Conservation (phyloP, 2,329 filamentous ascomycete genomes). For the Pseudocercospora fuligena region DNA sequence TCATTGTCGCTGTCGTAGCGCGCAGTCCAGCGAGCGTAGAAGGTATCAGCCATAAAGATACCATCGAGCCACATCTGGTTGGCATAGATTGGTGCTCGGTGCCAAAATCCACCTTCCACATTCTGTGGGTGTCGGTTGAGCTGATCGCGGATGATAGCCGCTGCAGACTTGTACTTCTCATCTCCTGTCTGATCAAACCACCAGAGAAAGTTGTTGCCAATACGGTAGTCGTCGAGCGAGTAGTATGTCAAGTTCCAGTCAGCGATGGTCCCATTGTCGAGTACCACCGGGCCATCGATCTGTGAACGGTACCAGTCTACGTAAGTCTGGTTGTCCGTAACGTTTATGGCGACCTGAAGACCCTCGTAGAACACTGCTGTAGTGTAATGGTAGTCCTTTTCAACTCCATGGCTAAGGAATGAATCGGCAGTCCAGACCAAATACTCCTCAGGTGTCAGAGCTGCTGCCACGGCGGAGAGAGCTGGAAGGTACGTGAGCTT, state of each 20-base stretch:
- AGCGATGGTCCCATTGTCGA: constrained; percentile 53
- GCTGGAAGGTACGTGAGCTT: constrained; percentile 4
- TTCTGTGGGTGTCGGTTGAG: constrained; percentile 39
- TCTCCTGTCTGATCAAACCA: constrained; percentile 32
- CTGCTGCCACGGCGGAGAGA: constrained; percentile 12
- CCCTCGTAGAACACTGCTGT: constrained; percentile 28
- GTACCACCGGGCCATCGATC: constrained; percentile 50
- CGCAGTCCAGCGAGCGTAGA: constrained; percentile 42
- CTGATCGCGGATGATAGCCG: constrained; percentile 30
- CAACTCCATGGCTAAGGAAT: constrained; percentile 21
- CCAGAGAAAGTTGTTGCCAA: constrained; percentile 37
- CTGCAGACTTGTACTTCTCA: constrained; percentile 31
- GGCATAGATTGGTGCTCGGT: constrained; percentile 48
- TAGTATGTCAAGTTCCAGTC: constrained; percentile 55
- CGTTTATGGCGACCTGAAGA: constrained; percentile 25
- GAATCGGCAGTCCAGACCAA: constrained; percentile 26
- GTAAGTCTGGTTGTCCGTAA: constrained; percentile 24
- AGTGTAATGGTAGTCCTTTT: constrained; percentile 26
- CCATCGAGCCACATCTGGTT: constrained; percentile 60
- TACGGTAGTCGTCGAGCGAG: constrained; percentile 45
- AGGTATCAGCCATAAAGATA: constrained; percentile 56
- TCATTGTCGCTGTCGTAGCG: constrained; percentile 27
- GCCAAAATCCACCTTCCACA: constrained; percentile 37
- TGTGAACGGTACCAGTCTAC: constrained; percentile 30
- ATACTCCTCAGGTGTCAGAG: constrained; percentile 24